Evolutionary conservation across 352 stramenopile species (phyloP), one percentile per base, ranked within the genome.

Genomic region (Blastocystis sp.): DNA sequence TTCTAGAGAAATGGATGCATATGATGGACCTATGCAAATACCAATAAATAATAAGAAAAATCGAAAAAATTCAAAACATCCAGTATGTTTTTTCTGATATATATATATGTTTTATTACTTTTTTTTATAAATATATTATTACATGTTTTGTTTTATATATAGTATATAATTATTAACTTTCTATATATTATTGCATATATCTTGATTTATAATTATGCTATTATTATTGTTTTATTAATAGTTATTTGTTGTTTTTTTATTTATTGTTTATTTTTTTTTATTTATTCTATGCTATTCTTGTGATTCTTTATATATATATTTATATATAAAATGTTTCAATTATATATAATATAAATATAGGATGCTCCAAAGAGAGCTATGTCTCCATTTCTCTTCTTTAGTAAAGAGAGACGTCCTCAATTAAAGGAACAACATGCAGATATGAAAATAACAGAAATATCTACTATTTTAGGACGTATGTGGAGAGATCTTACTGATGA

Each of bases 391-490:
- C 73, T 93, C 5, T 93, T 87, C 70, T 92, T 89, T 68, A 84
- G 79, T 33, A 76, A 89, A 52, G 79, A 82, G 18, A 87, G 87
- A 71, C 74, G 83, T 11, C 71, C 77, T 24, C 67, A 76, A 23
- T 82, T 93, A 39, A 91, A 92, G 69, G 68, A 76, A 1, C 76
- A 89, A 45, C 79, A 93, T 70, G 82, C 83, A 36, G 78, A 86
- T 45, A 89, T 93, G 78, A 86, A 88, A 58, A 93, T 93, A 69
- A 90, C 83, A 65, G 84, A 93, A 48, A 87, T 94, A 65, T 93
- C 83, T 7, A 83, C 86, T 67, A 73, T 91, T 43, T 68, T 94
- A 21, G 84, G 84, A 18, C 81, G 93, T 64, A 77, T 81, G 2
- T 93, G 85, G 84, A 55, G 71, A 32, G 87, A 86, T 59, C 75